phyloP scores from a whole-genome alignment of 2,329 filamentous ascomycete species.

The Teratosphaeria nubilosa region DNA sequence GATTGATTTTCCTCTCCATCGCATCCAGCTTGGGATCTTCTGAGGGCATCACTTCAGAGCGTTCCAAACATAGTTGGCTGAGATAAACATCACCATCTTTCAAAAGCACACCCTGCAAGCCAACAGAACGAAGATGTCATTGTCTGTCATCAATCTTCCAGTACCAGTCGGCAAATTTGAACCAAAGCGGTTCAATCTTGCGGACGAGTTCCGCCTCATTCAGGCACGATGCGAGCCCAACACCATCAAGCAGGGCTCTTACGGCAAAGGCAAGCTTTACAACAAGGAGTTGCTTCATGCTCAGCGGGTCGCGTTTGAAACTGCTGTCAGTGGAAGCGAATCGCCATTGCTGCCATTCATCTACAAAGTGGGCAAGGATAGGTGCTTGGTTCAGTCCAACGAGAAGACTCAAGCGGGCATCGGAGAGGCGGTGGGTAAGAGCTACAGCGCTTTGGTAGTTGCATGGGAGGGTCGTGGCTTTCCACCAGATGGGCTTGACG shows the following conservation, averaged over 20 bases:
- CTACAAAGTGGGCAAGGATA: background rate
- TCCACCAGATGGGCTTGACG: background rate
- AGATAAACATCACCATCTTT: background rate
- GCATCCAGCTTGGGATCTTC: background rate
- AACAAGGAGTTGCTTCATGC: background rate
- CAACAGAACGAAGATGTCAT: background rate
- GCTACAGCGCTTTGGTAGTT: background rate
- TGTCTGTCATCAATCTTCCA: background rate
- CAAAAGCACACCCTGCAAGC: background rate
- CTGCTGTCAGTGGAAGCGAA: background rate
- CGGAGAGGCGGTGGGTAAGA: background rate
- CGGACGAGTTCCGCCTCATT: background rate
- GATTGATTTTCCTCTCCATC: background rate
- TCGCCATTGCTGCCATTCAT: background rate
- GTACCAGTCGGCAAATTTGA: background rate
- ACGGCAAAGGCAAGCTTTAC: background rate
- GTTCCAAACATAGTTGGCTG: background rate
- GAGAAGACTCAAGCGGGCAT: background rate
- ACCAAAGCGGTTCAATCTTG: background rate
- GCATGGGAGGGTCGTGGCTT: background rate
- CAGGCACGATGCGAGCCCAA: background rate
- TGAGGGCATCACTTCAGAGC: background rate
- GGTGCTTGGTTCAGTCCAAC: background rate
- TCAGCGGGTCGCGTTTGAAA: background rate
- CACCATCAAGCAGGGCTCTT: background rate